phyloP scores from a whole-genome alignment of 2,329 filamentous ascomycete genomes.

The Colletotrichum sp. region DNA sequence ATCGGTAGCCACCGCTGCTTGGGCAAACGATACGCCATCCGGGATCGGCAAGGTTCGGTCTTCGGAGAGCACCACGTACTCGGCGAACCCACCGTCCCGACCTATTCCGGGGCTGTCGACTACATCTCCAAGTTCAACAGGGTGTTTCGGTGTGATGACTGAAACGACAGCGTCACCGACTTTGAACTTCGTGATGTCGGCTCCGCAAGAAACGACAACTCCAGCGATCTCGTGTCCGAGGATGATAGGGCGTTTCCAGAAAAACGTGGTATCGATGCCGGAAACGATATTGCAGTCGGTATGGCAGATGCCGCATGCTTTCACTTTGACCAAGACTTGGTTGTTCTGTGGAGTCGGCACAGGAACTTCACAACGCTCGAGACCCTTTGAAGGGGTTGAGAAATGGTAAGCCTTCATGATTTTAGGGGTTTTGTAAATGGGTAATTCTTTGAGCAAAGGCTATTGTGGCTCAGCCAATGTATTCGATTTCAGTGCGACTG shows the following conservation, averaged over 20 bases:
- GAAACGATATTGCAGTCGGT: neutral
- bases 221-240: neutral
- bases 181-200: neutral
- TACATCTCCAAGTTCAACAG: neutral
- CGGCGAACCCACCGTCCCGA: conserved; percentile 8
- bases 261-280: neutral
- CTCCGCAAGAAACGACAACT: neutral
- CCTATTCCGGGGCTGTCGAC: neutral
- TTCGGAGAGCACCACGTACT: neutral
- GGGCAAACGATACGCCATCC: neutral
- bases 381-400: neutral
- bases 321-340: neutral
- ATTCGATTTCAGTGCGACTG: neutral
- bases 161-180: neutral
- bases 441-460: neutral
- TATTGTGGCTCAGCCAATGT: neutral
- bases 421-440: neutral
- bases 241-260: neutral
- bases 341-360: neutral
- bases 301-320: neutral
- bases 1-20: conserved; percentile 7
- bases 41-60: neutral
- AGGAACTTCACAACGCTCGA: neutral
- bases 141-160: neutral
- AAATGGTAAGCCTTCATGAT: neutral